phyloP scores from a whole-genome alignment of 805 yeast genomes.

The Saccharomycopsis javanensis region DNA sequence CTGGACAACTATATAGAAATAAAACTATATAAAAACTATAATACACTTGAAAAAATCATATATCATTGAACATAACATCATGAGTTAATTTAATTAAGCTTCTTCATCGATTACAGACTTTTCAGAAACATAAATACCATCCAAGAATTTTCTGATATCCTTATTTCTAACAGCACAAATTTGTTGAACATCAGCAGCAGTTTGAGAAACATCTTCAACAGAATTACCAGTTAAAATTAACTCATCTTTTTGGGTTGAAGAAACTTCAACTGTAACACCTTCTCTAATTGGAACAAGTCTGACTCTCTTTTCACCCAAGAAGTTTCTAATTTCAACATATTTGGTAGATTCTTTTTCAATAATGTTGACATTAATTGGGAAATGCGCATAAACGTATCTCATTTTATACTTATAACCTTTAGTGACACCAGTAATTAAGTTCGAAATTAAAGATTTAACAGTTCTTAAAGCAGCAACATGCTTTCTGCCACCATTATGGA shows the following conservation, averaged over 20 bases:
- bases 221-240: conserved; percentile 90
- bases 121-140: conserved; percentile 99
- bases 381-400: conserved; percentile 99
- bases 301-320: conserved; percentile 98
- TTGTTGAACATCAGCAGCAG: conserved; percentile 97
- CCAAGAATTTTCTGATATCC: conserved; percentile 99
- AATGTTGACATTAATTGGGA: conserved; percentile 98
- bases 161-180: conserved; percentile 98
- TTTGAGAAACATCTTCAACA: conserved; percentile 93
- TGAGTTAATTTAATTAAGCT: conserved; percentile 11
- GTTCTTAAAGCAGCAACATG: conserved; percentile 99
- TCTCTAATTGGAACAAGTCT: conserved; percentile 78
- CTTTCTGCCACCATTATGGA: conserved; percentile 99
- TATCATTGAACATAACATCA: background rate
- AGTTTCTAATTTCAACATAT: conserved; percentile 95
- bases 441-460: conserved; percentile 87
- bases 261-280: conserved; percentile 81
- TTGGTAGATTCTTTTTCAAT: conserved; percentile 65
- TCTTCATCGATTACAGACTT: conserved; percentile 78
- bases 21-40: background rate
- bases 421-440: conserved; percentile 98
- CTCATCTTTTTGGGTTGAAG: conserved; percentile 89
- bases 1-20: background rate
- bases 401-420: conserved; percentile 98
- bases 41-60: conserved; percentile 1